Evolutionary conservation across 495 filamentous ascomycete genomes (phyloP), one percentile per base, ranked within the genome.

Genomic region (Paragyromitra xinjiangensis): DNA sequence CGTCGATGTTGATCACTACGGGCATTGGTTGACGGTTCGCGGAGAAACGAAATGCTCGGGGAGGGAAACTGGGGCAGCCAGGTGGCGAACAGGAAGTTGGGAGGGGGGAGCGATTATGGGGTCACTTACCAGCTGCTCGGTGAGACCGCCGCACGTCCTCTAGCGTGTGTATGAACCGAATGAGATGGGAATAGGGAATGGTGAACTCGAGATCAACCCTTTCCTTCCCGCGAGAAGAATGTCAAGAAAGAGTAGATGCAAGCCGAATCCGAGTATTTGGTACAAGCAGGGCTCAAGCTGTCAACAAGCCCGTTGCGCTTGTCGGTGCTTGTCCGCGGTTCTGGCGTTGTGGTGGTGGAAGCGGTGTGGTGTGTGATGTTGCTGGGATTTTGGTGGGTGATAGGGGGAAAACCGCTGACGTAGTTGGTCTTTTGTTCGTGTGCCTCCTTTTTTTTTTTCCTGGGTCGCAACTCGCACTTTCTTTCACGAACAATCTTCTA

Each of bases 21-120:
- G 71, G 71, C 78, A 79, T 79, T 79, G 77, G 77, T 65, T 80
- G 71, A 71, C 79, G 79, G 77, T 69, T 81, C 79, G 67, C 77
- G 79, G 79, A 71, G 79, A 79, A 64, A 75, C 58, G 64, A 79
- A 80, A 73, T 45, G 51, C 69, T 48, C 53, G 56, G 73, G 48
- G 65, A 59, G 59, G 53, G 29, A 55, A 58, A 53, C 34, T 50
- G 51, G 64, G 75, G 67, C 55, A 78, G 75, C 64, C 68, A 67
- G 62, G 78, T 73, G 69, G 77, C 69, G 78, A 75, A 63, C 63
- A 70, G 77, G 39, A 62, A 53, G 63, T 44, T 37, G 71, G 44
- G 73, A 48, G 64, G 34, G 19, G 53, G 53, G 53, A 73, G 58
- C 37, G 39, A 48, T 64, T 71, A 22, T 55, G 64, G 29, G 29